A percentile compares a stretch with the other conserved stretches of the same genome.
Conservation (phyloP, 805 yeast genomes). For the Yamadazyma philogaea region DNA sequence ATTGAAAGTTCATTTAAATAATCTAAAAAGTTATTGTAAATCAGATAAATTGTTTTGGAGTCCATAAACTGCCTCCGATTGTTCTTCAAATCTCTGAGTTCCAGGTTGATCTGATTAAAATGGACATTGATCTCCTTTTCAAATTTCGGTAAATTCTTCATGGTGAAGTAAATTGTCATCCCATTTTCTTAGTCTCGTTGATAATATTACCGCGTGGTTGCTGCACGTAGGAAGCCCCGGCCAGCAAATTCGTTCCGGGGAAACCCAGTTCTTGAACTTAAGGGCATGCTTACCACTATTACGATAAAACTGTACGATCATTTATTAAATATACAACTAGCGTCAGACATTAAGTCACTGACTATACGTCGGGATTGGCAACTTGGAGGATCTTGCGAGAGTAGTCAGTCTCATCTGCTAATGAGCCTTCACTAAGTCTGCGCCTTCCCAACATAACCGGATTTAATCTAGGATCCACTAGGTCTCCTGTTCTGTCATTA, state of each 20-base stretch:
- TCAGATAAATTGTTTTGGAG: slow-evolving; percentile 61
- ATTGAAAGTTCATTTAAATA: slow-evolving; percentile 51
- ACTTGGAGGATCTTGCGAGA: slow-evolving; percentile 78
- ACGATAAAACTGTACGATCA: slow-evolving; percentile 5
- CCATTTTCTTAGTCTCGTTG: slow-evolving; percentile 7
- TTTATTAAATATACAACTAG: slow-evolving; percentile 1
- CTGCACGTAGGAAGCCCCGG: neutral
- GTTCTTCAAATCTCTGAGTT: slow-evolving; percentile 45
- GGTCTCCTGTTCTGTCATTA: slow-evolving; percentile 12
- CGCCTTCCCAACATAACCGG: slow-evolving; percentile 81
- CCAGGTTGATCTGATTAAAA: slow-evolving; percentile 25
- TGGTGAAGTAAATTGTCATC: slow-evolving; percentile 2
- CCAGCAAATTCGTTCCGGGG: too few relatives aligned
- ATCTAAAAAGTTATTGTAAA: slow-evolving; percentile 57
- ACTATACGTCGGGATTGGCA: slow-evolving; percentile 69
- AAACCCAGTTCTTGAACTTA: too few relatives aligned
- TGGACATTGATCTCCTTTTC: slow-evolving; percentile 33
- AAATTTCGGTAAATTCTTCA: slow-evolving; percentile 29
- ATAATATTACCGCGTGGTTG: slow-evolving; percentile 6
- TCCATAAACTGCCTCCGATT: slow-evolving; percentile 63
- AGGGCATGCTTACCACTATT: too few relatives aligned
- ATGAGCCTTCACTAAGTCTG: slow-evolving; percentile 77
- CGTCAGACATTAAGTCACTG: neutral
- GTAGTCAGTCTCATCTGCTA: slow-evolving; percentile 84
- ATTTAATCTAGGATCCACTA: slow-evolving; percentile 62